phyloP scores from a whole-genome alignment of 345 rosid genomes.

The Gossypium thurberi region DNA sequence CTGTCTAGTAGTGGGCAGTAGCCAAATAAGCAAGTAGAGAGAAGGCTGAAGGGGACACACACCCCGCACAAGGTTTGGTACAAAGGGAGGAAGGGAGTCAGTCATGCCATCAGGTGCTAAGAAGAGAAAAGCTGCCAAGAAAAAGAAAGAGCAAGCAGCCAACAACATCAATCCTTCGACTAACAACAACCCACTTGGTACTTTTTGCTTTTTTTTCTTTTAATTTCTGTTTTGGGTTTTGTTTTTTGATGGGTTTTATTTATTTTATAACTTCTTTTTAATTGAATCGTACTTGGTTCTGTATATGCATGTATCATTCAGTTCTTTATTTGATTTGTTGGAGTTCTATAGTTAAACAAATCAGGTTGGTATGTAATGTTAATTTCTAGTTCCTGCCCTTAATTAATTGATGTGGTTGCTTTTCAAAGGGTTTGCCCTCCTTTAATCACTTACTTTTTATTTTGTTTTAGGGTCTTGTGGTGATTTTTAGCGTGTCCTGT shows the following conservation, averaged over 20 bases:
- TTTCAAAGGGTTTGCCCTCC: not conserved
- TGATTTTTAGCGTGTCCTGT: not conserved
- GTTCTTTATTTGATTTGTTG: not conserved
- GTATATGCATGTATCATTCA: not conserved
- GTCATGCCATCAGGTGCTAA: conserved; percentile 86
- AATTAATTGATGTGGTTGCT: not conserved
- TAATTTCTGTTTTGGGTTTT: not conserved
- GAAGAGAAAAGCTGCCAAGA: conserved; percentile 91
- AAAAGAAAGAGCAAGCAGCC: conserved; percentile 56
- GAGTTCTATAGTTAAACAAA: not conserved
- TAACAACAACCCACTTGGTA: conserved; percentile 35
- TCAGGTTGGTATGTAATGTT: not conserved
- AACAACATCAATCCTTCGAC: conserved; percentile 22
- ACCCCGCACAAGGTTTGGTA: not conserved
- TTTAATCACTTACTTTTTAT: not conserved
- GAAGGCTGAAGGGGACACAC: not conserved
- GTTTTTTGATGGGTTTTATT: not conserved
- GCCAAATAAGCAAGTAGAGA: not conserved
- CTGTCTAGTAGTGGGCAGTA: not conserved
- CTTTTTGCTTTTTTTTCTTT: not conserved
- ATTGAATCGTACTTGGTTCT: conserved; percentile 16
- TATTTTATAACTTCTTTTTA: not conserved
- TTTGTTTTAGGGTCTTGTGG: not conserved
- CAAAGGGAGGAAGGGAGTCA: conserved; percentile 6
- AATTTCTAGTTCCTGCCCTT: not conserved